Evolutionary conservation across 2,329 filamentous ascomycete genomes (phyloP), one percentile per base, ranked within the genome.

Genomic region (Cryphonectria parasitica): DNA sequence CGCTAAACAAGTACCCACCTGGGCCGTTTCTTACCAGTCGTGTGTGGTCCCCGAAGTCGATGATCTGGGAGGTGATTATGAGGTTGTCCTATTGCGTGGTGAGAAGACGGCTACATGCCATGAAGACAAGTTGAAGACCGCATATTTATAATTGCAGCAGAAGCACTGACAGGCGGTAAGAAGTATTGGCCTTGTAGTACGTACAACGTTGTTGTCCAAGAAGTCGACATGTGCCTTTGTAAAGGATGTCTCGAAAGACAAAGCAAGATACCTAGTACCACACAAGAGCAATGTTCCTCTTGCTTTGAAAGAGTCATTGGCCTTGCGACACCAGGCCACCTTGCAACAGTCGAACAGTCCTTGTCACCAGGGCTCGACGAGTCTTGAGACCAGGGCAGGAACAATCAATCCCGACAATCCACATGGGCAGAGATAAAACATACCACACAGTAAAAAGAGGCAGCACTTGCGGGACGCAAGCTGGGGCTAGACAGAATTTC

Each of bases 401-500:
- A 60, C 2, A 60, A n/a, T 28, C 13, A 15, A 28, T 28, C 4
- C 4, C 25, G 34, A 31, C 8, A 17, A 45, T 19, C 17, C n/a
- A 28, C 15, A 17, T 22, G 25, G 25, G 39, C 31, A 36, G 58
- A 61, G 28, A 22, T 31, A 22, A 4, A n/a, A 34, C 28, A 5
- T 61, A 22, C 31, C 34, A 34, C 28, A 7, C 19, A 31, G 15
- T 5, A 19, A 8, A 19, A 15, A 11, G 39, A 25, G 41, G 31
- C 15, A 22, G 8, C 25, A n/a, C 58, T 66, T 68, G 61, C 52
- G 61, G 31, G 17, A 54, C 34, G 66, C 69, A 68, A 65, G 69
- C 61, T 65, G 60, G 31, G 66, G 52, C 49, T 28, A 68, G 69
- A 66, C 62, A 31, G 62, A 41, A 41, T 17, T 64, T 66, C 39